A percentile compares a stretch with the other conserved stretches of the same genome.
Evolutionary conservation across 441 rosid species (phyloP).

Genomic region (Populus hybrid): DNA sequence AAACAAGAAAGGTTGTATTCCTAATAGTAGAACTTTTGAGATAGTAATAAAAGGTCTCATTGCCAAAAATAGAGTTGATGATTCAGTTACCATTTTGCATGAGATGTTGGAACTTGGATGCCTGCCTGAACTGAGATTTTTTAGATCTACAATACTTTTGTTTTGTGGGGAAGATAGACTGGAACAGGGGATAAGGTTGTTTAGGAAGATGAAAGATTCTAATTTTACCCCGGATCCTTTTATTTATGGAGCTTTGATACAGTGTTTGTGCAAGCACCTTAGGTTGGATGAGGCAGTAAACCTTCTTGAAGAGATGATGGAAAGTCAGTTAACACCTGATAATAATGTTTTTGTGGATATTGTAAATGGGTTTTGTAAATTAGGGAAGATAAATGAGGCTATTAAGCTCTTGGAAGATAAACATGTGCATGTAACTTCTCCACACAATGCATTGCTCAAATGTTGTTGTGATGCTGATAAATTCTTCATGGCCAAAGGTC

Average conservation of each 20-base stretch:
- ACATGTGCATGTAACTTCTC: slow-evolving; percentile 29
- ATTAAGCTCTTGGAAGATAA: slow-evolving; percentile 39
- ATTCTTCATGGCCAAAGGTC: slow-evolving; percentile 31
- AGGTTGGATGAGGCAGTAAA: slow-evolving; percentile 35
- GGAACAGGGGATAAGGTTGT: slow-evolving; percentile 36
- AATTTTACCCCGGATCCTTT: slow-evolving; percentile 30
- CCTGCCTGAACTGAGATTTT: slow-evolving; percentile 32
- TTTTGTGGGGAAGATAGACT: slow-evolving; percentile 39
- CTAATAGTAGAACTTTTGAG: slow-evolving; percentile 46
- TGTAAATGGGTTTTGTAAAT: slow-evolving; percentile 38
- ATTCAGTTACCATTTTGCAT: slow-evolving; percentile 32
- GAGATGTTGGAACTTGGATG: slow-evolving; percentile 36
- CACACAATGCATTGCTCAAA: slow-evolving; percentile 45
- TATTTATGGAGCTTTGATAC: slow-evolving; percentile 30
- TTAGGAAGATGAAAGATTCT: slow-evolving; percentile 38
- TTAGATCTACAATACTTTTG: slow-evolving; percentile 33
- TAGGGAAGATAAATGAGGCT: slow-evolving; percentile 32
- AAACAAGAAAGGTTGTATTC: slow-evolving; percentile 40
- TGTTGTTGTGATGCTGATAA: slow-evolving; percentile 41
- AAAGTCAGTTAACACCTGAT: slow-evolving; percentile 23
- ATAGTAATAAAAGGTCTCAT: background rate
- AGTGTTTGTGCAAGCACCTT: slow-evolving; percentile 37
- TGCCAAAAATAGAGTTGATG: slow-evolving; percentile 21
- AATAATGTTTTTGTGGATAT: slow-evolving; percentile 30
- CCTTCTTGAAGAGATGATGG: slow-evolving; percentile 41